Percentiles rank a stretch among this genome's conserved stretches.
Evolutionary conservation across 179 eudicot species (phyloP).

Genomic region (Gypsophila paniculata): DNA sequence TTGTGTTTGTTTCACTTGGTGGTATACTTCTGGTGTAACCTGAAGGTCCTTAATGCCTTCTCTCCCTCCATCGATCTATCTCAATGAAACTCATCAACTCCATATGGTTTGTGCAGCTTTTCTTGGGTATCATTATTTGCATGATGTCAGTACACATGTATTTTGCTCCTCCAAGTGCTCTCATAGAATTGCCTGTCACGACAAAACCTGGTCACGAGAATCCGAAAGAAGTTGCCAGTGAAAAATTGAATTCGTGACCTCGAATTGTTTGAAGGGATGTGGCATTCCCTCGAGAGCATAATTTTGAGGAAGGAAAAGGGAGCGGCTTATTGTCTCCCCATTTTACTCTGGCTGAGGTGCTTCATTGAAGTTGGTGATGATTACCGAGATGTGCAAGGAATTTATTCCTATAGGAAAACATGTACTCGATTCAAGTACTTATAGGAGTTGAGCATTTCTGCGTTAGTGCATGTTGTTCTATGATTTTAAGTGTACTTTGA

Average conservation of each 20-base stretch:
- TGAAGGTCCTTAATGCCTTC: too few species aligned
- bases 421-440: neutral
- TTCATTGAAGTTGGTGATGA: neutral
- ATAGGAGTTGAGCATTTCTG: too few species aligned
- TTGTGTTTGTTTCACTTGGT: neutral
- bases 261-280: slow-evolving; percentile 1
- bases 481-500: too few species aligned
- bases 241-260: slow-evolving; percentile 49
- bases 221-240: slow-evolving; percentile 50
- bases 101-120: too few species aligned
- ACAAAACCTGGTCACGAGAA: slow-evolving; percentile 42
- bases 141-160: slow-evolving; percentile 97
- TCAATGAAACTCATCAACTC: too few species aligned
- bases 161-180: slow-evolving; percentile 77
- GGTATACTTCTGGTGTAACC: neutral
- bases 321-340: too few species aligned
- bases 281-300: neutral
- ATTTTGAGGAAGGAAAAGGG: neutral
- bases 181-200: slow-evolving; percentile 49
- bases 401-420: neutral
- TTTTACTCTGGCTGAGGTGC: neutral
- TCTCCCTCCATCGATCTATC: too few species aligned
- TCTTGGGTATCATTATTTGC: slow-evolving; percentile 82
- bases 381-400: neutral
- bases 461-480: too few species aligned